Percentiles rank a stretch among this genome's conserved stretches.
These are phyloP conservation scores for Paramecium sexaurelia DNA, from an alignment of 73 alveolate species.

Conservation along the genomic window DNA sequence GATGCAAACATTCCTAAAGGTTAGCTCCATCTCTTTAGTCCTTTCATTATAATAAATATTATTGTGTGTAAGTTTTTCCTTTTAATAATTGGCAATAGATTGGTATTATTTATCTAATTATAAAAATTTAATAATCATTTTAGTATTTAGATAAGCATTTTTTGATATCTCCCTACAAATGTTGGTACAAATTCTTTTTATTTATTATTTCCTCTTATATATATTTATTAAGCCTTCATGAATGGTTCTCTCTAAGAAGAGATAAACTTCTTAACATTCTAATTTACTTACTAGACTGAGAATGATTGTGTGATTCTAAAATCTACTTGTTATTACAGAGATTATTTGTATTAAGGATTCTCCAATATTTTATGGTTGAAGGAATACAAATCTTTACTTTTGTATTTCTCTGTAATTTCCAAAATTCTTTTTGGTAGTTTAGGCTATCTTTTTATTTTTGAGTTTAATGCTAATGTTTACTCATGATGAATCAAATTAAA, in stretches of 20 bases:
- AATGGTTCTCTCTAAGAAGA: neutral
- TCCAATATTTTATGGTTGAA: neutral
- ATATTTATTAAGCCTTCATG: neutral
- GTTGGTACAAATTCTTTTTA: neutral
- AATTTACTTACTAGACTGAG: neutral
- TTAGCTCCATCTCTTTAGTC: slow-evolving; percentile 13
- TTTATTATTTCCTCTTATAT: neutral
- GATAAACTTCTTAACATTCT: neutral
- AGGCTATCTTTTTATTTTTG: neutral
- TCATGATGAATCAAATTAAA: slow-evolving; percentile 3
- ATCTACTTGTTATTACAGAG: neutral
- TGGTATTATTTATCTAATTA: neutral
- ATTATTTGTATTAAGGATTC: neutral
- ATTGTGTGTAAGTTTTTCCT: neutral
- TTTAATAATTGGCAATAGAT: slow-evolving; percentile 6
- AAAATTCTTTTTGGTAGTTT: slow-evolving; percentile 8
- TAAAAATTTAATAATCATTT: neutral
- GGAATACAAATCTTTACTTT: neutral
- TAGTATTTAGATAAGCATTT: neutral
- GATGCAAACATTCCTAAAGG: slow-evolving; percentile 15
- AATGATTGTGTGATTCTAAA: neutral
- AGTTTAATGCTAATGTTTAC: neutral
- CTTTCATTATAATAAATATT: slow-evolving; percentile 2
- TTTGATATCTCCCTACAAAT: neutral
- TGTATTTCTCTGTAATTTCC: slow-evolving; percentile 4